These are phyloP conservation scores for Blumeriella jaapii DNA, from an alignment of 2,329 filamentous ascomycete species.

Conservation along the genomic window DNA sequence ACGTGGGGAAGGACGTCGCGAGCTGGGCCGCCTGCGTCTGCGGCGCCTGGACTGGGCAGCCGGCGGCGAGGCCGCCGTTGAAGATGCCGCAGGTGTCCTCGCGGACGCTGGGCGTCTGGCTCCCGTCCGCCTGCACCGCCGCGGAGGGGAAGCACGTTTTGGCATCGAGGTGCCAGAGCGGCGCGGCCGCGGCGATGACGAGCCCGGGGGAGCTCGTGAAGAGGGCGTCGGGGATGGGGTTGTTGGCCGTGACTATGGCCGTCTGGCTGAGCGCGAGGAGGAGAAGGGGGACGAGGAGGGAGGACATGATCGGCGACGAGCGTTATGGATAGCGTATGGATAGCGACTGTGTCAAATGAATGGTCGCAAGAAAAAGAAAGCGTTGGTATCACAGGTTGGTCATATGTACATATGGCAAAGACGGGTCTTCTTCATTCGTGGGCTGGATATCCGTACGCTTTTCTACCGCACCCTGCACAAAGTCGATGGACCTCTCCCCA, in stretches of 20 bases:
- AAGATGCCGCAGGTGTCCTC: conserved; percentile 9
- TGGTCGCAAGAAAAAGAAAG: too few relatives aligned
- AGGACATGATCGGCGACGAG: too few relatives aligned
- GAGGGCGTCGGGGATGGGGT: conserved; percentile 10
- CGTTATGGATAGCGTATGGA: too few relatives aligned
- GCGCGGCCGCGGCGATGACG: conserved; percentile 10
- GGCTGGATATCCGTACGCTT: too few relatives aligned
- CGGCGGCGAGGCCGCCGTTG: conserved; percentile 1
- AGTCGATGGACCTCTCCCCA: too few relatives aligned
- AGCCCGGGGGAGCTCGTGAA: conserved; percentile 9
- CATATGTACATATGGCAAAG: too few relatives aligned
- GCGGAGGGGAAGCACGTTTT: conserved; percentile 14
- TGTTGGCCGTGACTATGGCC: conserved; percentile 9
- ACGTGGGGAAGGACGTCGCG: conserved; percentile 15
- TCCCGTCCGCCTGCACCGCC: conserved; percentile 10
- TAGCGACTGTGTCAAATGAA: too few relatives aligned
- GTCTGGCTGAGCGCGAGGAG: too few relatives aligned
- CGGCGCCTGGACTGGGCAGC: conserved; percentile 11
- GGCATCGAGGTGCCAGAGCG: conserved; percentile 13
- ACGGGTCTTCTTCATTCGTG: too few relatives aligned
- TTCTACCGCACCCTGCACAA: too few relatives aligned
- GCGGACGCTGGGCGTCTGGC: conserved; percentile 9
- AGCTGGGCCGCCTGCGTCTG: conserved; percentile 10
- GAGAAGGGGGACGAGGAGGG: too few relatives aligned
- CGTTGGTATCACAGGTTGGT: too few relatives aligned